Base-by-base conservation (phyloP, 106 monocot species). In the Dendrobium officinale region DNA sequence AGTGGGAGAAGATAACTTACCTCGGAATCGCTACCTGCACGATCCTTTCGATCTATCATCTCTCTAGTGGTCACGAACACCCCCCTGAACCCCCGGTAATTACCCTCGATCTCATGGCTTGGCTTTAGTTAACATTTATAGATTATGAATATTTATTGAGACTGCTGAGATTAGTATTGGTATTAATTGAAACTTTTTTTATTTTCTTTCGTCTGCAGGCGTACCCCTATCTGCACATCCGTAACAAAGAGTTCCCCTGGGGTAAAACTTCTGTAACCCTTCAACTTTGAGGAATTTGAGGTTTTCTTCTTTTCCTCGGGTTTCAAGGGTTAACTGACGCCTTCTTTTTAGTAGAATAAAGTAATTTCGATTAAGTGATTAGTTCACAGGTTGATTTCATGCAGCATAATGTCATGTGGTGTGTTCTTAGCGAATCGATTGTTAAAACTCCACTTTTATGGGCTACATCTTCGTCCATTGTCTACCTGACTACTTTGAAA, bases 211-310 rank as follows among this genome's bases (percentile, higher is more conserved):
- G 55, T 75, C n/a, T 80, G 73, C 90, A 93, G 90, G 75, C 88
- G 16, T 93, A 88, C 47, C 73, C 87, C 4, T 91, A 91, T 82
- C 55, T 93, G 58, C 93, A 93, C 87, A 91, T 93, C 55, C 86
- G 93, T 51, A 93, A 91, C 91, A 93, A 93, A 81, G 93, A 93
- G 76, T 93, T 91, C 78, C 93, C 93, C 44, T 91, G 93, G 89
- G 93, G 91, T 91, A 82, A 42, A 72, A 42, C 11, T 49, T 48
- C 42, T 43, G 68, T 11, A 13, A 11, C 13, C 20, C 68, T 68
- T 68, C 31, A 33, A 68, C 31, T 29, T 68, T 68, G 68, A 29
- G 68, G 31, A 68, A 29, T 29, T 68, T 68, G 20, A 0, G 22
- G 22, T 61, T 61, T 20, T 61, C 19, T 61, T 61, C 5, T 61